Evolutionary conservation across 352 stramenopile species (phyloP).

Genomic region (Blastocystis sp.): DNA sequence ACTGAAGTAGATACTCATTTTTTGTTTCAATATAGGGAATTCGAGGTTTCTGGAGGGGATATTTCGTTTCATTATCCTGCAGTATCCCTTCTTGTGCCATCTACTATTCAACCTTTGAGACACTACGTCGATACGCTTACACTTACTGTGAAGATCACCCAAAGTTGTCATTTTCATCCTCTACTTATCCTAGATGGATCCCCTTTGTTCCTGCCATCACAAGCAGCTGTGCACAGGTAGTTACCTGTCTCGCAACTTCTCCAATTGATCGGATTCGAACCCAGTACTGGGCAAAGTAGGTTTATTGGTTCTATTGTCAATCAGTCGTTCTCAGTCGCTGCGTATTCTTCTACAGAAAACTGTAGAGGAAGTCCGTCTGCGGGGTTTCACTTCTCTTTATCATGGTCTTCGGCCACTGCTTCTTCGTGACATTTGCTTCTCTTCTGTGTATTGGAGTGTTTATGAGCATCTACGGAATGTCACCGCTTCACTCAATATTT

Average conservation of each 20-base stretch:
- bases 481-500: neutral
- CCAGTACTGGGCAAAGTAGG: conserved; percentile 42
- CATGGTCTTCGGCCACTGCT: conserved; percentile 45
- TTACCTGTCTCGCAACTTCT: conserved; percentile 32
- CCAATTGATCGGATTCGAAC: conserved; percentile 57
- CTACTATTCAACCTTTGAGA: conserved; percentile 59
- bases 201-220: conserved; percentile 39
- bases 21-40: conserved; percentile 30
- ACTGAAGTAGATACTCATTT: neutral
- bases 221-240: conserved; percentile 1
- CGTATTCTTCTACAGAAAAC: neutral
- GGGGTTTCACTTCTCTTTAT: neutral
- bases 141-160: neutral
- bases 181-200: neutral
- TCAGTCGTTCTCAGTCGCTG: neutral
- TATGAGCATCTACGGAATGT: conserved; percentile 34
- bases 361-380: neutral
- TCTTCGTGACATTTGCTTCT: conserved; percentile 48
- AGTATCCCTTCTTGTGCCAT: conserved; percentile 58
- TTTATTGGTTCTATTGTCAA: neutral
- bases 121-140: conserved; percentile 1
- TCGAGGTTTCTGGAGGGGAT: conserved; percentile 57
- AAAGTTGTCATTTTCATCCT: neutral
- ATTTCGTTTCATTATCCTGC: conserved; percentile 60
- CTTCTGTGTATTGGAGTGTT: conserved; percentile 42